Base-by-base conservation (phyloP, 192 early-diverging fungal species). In the Entrophospora sp. region DNA sequence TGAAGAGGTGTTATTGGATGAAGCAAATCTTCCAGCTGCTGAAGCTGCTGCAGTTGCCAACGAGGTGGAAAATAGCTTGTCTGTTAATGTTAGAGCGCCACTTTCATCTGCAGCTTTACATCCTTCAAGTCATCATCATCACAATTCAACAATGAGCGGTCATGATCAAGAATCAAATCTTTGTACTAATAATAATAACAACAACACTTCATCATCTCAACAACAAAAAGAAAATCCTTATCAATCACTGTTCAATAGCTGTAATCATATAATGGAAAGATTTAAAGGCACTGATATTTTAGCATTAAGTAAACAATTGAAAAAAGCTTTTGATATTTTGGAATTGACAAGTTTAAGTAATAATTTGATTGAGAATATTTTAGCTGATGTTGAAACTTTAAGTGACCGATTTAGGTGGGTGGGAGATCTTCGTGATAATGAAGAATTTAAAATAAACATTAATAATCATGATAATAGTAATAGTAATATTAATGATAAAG, bases 271-370 rank as follows among this genome's bases (percentile, higher is more conserved):
- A 22, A 43, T 81, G 30, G 75, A 83, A 65, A 68, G 77, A 2
- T 49, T 84, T 14, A 64, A 72, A n/a, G 72, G 71, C 1, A 82
- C 83, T 0, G 83, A 84, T 24, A 79, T 76, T 16, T 67, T 81
- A 32, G 74, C 79, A 12, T 37, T 84, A 35, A 84, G 82, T 36
- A 71, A 80, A 7, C 61, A 74, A 38, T 64, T 84, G 12, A 73
- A 68, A 24, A 71, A 80, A 27, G 70, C 77, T 9, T 84, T 84
- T 68, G 83, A 84, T 57, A 84, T 84, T 51, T 69, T 76, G 5
- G 80, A 81, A 25, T 64, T 84, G 0, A 79, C 73, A 7, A 68
- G 70, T 35, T 74, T 80, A 71, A 82, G 80, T 46, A 84, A 84
- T 56, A 73, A 74, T 34, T 73, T 84, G 5, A 73, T 84, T 18